Evolutionary conservation across 2,329 filamentous ascomycete genomes (phyloP), one percentile per base, ranked within the genome.

Genomic region (Penicillium rolfsii): DNA sequence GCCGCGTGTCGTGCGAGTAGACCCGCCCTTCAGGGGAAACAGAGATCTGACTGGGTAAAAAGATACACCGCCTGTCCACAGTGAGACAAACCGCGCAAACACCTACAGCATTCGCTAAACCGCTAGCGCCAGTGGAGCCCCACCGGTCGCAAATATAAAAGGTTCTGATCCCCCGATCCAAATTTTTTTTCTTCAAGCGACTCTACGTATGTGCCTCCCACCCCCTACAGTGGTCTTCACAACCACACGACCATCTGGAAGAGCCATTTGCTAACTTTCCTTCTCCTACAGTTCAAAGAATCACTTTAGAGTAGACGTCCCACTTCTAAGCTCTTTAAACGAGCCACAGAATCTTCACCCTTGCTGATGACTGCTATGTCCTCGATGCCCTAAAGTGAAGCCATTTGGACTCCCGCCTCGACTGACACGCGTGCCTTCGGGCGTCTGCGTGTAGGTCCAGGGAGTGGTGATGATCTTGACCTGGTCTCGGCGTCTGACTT

Each of bases 221-320:
- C 62, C 69, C 72, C 67, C 59, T 70, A 72, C 66, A 53, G 62
- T 70, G 58, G 30, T 11, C 54, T 40, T 16, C 11, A n/a, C 28
- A 36, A 43, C 46, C 45, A 11, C 50, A 45, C 30, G 9, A 33
- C 2, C 60, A 57, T 66, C 55, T 65, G 60, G 62, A 60, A 24
- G 65, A 61, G 52, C 56, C 61, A 52, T 38, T 59, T 63, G 62
- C 67, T 67, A 67, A 73, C 62, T 57, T 59, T 14, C 16, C 57
- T 70, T 68, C 67, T 5, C 67, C 69, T 45, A 73, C 73, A 80
- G 77, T 80, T 80, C 79, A 81, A 80, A 92, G 91, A 93, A 94
- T 94, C 91, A 91, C 91, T 96, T 96, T 96, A 93, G 93, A 97
- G 92, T 93, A 89, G 85, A 91, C 88, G 88, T 93, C 74, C 90